These are phyloP conservation scores for Psilocybe cubensis DNA, from an alignment of 768 basidiomycete genomes.

Conservation along the genomic window DNA sequence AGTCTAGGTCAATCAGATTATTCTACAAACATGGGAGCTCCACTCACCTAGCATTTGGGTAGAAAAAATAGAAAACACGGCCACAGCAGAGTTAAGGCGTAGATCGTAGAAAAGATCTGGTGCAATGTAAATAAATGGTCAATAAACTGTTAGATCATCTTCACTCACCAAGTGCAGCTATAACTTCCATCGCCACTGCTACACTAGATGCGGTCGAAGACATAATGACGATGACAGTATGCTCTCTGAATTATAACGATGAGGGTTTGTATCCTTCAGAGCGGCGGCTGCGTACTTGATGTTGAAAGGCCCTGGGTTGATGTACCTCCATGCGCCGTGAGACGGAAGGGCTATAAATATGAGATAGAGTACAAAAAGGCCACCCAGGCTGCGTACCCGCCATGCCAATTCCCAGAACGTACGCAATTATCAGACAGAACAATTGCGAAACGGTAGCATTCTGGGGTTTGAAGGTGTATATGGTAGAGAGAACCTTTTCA, in stretches of 20 bases:
- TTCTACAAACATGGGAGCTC: not conserved
- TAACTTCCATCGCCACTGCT: conserved; percentile 54
- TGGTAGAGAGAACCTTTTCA: conserved; percentile 35
- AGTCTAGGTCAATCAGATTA: not conserved
- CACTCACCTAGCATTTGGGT: conserved; percentile 44
- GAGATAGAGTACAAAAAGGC: not conserved
- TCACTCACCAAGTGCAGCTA: conserved; percentile 48
- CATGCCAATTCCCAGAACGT: conserved; percentile 55
- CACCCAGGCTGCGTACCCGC: conserved; percentile 33
- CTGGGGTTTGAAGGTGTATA: conserved; percentile 45
- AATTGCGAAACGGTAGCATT: conserved; percentile 57
- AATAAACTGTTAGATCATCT: not conserved
- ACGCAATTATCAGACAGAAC: conserved; percentile 59
- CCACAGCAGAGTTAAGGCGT: conserved; percentile 49
- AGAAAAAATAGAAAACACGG: conserved; percentile 59
- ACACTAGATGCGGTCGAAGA: conserved; percentile 55
- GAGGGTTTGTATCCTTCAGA: not conserved
- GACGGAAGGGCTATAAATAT: conserved; percentile 37
- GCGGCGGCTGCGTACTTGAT: conserved; percentile 41
- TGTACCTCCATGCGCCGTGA: conserved; percentile 45
- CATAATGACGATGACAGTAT: conserved; percentile 60
- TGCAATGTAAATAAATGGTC: not conserved
- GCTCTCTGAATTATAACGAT: conserved; percentile 34
- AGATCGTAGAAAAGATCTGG: conserved; percentile 56
- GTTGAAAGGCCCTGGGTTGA: conserved; percentile 64